phyloP scores from a whole-genome alignment of 2,329 filamentous ascomycete species.

The Sporothrix luriei region DNA sequence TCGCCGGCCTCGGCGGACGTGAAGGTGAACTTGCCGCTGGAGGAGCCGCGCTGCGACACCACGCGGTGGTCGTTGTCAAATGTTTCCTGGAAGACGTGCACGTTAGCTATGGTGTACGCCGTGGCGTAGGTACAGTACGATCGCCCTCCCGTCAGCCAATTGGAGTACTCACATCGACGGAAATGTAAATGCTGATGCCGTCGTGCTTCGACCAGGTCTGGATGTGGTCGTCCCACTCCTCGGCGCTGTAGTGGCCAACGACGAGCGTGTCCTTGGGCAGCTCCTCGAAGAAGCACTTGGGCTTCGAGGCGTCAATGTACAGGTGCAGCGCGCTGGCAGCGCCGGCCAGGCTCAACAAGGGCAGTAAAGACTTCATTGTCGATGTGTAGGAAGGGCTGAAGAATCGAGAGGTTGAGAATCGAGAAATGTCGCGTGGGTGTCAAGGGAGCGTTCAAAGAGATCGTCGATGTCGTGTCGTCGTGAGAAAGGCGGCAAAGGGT shows the following conservation, averaged over 20 bases:
- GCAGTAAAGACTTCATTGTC: slow-evolving; percentile 63
- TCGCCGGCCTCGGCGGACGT: slow-evolving; percentile 91
- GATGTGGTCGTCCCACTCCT: slow-evolving; percentile 75
- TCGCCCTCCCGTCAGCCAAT: neutral
- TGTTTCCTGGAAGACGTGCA: slow-evolving; percentile 61
- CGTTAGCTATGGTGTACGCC: neutral
- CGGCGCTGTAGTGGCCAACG: slow-evolving; percentile 85
- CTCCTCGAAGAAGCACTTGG: slow-evolving; percentile 98
- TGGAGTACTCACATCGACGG: slow-evolving; percentile 65
- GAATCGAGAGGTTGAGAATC: neutral
- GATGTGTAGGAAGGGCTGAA: neutral
- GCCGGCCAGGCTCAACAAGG: slow-evolving; percentile 66
- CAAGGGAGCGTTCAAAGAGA: neutral
- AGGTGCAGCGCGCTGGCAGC: slow-evolving; percentile 86
- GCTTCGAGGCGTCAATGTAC: slow-evolving; percentile 81
- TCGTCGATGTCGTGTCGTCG: slow-evolving; percentile 24
- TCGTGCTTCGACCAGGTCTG: slow-evolving; percentile 71
- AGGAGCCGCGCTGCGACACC: slow-evolving; percentile 77
- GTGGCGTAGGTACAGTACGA: neutral
- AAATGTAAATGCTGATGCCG: slow-evolving; percentile 81
- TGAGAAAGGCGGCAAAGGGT: neutral
- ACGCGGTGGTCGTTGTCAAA: slow-evolving; percentile 99
- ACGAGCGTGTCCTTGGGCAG: slow-evolving; percentile 96
- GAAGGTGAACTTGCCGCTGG: slow-evolving; percentile 89
- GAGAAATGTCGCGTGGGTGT: slow-evolving; percentile 4